Evolutionary conservation across 2,329 filamentous ascomycete species (phyloP), one percentile per base, ranked within the genome.

Genomic region (Samsoniella hepiali): DNA sequence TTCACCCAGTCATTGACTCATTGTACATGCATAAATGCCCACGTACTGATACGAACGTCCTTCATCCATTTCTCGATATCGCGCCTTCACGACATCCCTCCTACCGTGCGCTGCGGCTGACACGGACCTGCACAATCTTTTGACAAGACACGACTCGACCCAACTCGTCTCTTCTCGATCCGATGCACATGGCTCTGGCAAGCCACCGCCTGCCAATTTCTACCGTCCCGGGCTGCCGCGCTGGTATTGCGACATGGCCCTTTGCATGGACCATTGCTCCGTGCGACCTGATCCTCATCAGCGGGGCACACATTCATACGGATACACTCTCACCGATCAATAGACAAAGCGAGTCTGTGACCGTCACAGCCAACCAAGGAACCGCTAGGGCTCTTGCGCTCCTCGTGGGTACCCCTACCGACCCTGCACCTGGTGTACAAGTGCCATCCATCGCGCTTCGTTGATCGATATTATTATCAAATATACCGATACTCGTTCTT

Each of bases 231-330:
- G 22, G 15, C 27, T 59, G 32, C 32, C 31, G 44, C 34, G 36
- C 57, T 15, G 36, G 45, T 32, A 59, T 59, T 59, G 58, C 58
- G 47, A 53, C 38, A 54, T 61, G 49, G 38, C 49, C 58, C 17
- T 61, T n/a, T 15, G 9, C 13, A 40, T 40, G 38, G 11, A 40
- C 15, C 34, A n/a, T 32, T 45, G 54, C 27, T 22, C 54, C 27
- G 27, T 56, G 38, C 38, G 38, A 56, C 57, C 44, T 44, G 38
- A 32, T 59, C 45, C 32, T 50, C 57, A 32, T 38, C 45, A 22
- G 34, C 45, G 45, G 45, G 56, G n/a, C 53, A 36, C 36, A 29
- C 7, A 44, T 44, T 17, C 31, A 50, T 40, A 31, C 42, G 34
- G 13, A 17, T 9, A 27, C 45, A 47, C 13, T 31, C 45, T 22